phyloP scores from a whole-genome alignment of 345 rosid species.

The Rhodamnia argentea region DNA sequence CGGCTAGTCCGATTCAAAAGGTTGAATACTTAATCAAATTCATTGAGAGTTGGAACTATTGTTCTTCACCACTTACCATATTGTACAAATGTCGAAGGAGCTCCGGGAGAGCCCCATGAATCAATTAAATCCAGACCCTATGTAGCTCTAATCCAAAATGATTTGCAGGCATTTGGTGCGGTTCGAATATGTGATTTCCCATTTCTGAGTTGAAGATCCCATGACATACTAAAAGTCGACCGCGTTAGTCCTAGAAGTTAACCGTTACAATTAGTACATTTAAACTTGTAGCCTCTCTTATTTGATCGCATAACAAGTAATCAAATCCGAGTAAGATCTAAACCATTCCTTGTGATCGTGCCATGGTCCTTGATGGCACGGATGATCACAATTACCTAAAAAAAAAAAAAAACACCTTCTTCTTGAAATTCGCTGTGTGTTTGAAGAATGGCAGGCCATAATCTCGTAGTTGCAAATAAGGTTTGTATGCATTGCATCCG shows the following conservation, averaged over 20 bases:
- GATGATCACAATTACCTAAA: fast-evolving
- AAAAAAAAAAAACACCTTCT: neutral
- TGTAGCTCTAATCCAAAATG: neutral
- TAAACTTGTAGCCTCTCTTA: neutral
- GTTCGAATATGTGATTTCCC: neutral
- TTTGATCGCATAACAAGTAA: neutral
- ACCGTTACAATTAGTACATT: neutral
- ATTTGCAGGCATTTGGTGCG: neutral
- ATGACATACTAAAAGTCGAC: neutral
- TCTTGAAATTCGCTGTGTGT: neutral
- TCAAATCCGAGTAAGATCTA: neutral
- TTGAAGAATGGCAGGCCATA: neutral
- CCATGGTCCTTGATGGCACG: neutral
- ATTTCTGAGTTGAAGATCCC: neutral
- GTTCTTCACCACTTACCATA: neutral
- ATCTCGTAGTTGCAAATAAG: neutral
- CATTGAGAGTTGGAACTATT: neutral
- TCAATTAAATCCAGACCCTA: neutral
- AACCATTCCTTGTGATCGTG: neutral
- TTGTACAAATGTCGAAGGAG: neutral
- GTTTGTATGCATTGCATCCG: neutral
- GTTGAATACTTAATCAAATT: neutral
- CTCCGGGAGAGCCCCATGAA: neutral
- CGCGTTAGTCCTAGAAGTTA: neutral
- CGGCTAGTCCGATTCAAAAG: neutral